Base-by-base conservation (phyloP, 495 filamentous ascomycete genomes). In the Cercophora samala region DNA sequence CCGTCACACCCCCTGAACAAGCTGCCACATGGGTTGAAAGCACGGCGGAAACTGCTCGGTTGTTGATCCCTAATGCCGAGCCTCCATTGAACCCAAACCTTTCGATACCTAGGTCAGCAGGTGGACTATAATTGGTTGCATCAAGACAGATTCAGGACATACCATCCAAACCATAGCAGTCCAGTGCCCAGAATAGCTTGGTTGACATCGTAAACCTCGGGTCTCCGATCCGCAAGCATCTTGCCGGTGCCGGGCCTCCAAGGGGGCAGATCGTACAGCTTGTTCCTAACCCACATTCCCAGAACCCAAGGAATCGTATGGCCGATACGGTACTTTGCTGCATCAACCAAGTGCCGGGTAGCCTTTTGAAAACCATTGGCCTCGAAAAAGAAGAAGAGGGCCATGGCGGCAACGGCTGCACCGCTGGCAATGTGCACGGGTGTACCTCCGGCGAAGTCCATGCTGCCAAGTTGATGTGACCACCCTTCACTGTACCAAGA, bases 161-260 rank as follows among this genome's bases (percentile, higher is more conserved):
- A 46, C 53, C 53, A 56, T 5, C 53, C 53, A 23, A 56, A 56
- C 53, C 53, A 56, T 9, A 56, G 53, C 13, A 56, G 22, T 3
- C 53, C 53, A 0, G 53, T 56, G 3, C 53, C 53, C 8, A 56
- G 13, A 13, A 56, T 18, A 5, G 22, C 53, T 21, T 56, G 53
- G 53, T 56, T 56, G 53, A 56, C 53, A 11, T 56, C 53, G 53
- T 56, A 56, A 4, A 56, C 53, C 5, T 56, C 53, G 8, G 52
- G 52, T 18, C 17, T 17, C 17, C 52, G 3, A 13, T 18, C 19
- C 4, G 52, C 4, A 54, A 54, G 52, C 4, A 17, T 17, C 52
- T 54, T 4, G 3, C 19, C 19, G 13, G 52, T 13, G 4, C 19
- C 4, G 17, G 52, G 52, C 19, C 52, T 17, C 52, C 3, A 54